A percentile compares a stretch with the other conserved stretches of the same genome.
Evolutionary conservation across 2,329 filamentous ascomycete genomes (phyloP).

Genomic region (Aspergillus udagawae): DNA sequence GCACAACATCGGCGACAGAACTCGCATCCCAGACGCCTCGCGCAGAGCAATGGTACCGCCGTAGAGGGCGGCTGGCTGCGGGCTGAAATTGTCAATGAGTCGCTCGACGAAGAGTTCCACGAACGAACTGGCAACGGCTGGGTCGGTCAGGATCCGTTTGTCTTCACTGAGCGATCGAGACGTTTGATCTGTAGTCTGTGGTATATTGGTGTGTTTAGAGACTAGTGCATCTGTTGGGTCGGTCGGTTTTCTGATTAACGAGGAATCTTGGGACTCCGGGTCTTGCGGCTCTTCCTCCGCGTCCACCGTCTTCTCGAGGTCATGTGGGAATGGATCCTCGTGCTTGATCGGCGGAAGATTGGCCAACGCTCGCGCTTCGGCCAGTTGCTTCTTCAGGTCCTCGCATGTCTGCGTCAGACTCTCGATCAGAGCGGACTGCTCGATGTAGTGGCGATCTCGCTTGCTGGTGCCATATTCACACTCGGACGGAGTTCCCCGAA

Average conservation of each 20-base stretch:
- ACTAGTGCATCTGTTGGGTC: too few species aligned
- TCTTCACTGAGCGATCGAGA: slow-evolving; percentile 6
- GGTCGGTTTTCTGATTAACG: not conserved
- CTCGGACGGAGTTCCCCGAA: slow-evolving; percentile 26
- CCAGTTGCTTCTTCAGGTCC: slow-evolving; percentile 17
- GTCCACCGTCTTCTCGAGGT: not conserved
- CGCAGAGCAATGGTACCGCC: slow-evolving; percentile 21
- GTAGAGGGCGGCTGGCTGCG: slow-evolving; percentile 8
- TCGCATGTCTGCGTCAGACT: slow-evolving; percentile 20
- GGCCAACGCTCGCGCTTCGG: slow-evolving; percentile 14
- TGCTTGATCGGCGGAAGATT: slow-evolving; percentile 14
- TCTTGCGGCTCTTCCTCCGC: not conserved
- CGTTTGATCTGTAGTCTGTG: not conserved
- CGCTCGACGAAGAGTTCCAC: slow-evolving; percentile 23
- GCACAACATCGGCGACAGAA: slow-evolving; percentile 21
- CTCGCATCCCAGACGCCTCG: slow-evolving; percentile 20
- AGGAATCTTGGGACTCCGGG: not conserved
- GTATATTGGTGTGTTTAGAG: not conserved
- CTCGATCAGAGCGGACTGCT: slow-evolving; percentile 26
- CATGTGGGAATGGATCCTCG: slow-evolving; percentile 2
- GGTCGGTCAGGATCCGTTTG: slow-evolving; percentile 12
- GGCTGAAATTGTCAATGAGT: slow-evolving; percentile 21
- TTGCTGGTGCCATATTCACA: slow-evolving; percentile 30
- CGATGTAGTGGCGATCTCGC: slow-evolving; percentile 27
- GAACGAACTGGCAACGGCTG: slow-evolving; percentile 14